phyloP scores from a whole-genome alignment of 1,284 basidiomycete genomes.

The Ceratobasidium sp. region DNA sequence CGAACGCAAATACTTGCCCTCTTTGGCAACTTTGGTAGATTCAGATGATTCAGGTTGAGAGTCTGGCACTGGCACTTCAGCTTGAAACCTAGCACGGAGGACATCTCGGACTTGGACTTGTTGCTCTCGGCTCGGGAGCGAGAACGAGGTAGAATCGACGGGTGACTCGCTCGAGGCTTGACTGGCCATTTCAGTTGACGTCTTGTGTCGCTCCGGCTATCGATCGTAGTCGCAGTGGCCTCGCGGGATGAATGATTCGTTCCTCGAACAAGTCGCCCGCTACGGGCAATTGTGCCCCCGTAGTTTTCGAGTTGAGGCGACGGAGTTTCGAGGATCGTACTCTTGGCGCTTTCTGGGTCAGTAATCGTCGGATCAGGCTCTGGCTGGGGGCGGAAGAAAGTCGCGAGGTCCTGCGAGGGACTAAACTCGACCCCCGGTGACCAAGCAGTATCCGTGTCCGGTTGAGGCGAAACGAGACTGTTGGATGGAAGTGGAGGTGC shows the following conservation, averaged over 20 bases:
- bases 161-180: neutral
- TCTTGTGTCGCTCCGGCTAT: neutral
- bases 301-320: conserved; percentile 10
- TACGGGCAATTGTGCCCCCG: neutral
- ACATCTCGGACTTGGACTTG: neutral
- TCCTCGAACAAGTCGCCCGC: neutral
- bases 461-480: too few species aligned
- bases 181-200: neutral
- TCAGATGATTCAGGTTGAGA: neutral
- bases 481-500: too few species aligned
- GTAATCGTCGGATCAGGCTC: neutral
- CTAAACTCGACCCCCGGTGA: too few species aligned
- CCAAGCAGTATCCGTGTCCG: too few species aligned
- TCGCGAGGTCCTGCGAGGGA: neutral
- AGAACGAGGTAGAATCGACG: neutral
- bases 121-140: neutral
- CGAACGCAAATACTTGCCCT: neutral
- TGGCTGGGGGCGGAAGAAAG: neutral
- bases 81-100: neutral
- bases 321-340: conserved; percentile 15
- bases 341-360: conserved; percentile 17
- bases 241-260: neutral
- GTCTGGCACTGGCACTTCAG: neutral
- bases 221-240: neutral
- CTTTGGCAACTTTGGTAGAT: neutral